Percentiles rank a stretch among this genome's conserved stretches.
These are phyloP conservation scores for Penicillium psychrosexuale DNA, from an alignment of 2,329 filamentous ascomycete genomes.

Conservation along the genomic window DNA sequence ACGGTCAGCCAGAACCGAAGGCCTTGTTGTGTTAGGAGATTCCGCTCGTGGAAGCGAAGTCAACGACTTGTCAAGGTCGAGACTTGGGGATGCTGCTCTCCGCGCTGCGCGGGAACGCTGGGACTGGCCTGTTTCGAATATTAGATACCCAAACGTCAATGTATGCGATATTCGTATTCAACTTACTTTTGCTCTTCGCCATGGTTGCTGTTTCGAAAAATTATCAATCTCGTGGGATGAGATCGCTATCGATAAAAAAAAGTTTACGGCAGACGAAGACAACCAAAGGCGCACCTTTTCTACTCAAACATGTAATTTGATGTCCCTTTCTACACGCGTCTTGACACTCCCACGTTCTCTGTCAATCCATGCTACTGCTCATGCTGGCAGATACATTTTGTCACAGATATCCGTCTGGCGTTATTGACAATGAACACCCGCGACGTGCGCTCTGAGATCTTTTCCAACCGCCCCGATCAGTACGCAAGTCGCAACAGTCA, in stretches of 20 bases:
- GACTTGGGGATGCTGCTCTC: conserved; percentile 54
- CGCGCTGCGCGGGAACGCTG: conserved; percentile 58
- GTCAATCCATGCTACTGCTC: conserved; percentile 1
- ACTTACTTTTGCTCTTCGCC: conserved; percentile 40
- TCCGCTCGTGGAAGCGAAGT: conserved; percentile 42
- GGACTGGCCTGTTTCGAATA: conserved; percentile 45
- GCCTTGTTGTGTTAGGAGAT: conserved; percentile 38
- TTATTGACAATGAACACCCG: conserved; percentile 38
- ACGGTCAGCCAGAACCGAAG: conserved; percentile 50
- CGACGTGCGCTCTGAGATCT: conserved; percentile 30
- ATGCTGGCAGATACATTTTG: conserved; percentile 21
- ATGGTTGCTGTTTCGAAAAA: conserved; percentile 29
- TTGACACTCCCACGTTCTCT: background rate
- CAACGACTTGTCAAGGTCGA: conserved; percentile 52
- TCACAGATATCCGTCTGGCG: conserved; percentile 17
- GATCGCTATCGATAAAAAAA: conserved; percentile 38
- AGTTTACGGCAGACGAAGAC: conserved; percentile 27
- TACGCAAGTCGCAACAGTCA: conserved; percentile 25
- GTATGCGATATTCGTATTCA: background rate
- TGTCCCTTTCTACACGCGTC: conserved; percentile 1
- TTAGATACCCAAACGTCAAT: conserved; percentile 8
- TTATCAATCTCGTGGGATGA: conserved; percentile 28
- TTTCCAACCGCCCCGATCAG: conserved; percentile 28
- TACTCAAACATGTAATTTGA: conserved; percentile 6
- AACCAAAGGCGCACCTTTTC: conserved; percentile 27